Base-by-base conservation (phyloP, 495 filamentous ascomycete species). In the Talaromyces nanjingensis region DNA sequence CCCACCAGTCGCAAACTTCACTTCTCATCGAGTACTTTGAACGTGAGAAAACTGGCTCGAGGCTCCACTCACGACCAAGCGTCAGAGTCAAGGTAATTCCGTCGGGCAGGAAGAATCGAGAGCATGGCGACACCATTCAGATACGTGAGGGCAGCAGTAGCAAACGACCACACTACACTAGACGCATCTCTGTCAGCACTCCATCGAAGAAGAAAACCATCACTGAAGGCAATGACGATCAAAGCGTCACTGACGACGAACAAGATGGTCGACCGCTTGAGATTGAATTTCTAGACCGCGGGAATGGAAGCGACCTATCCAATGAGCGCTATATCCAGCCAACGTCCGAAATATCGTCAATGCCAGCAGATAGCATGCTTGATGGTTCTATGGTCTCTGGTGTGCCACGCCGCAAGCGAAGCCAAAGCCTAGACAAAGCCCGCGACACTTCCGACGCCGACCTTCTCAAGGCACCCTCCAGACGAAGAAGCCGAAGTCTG, bases 11-110 rank as follows among this genome's bases (percentile, higher is more conserved):
- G 56, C 92, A 96, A 74, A 96, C 94, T 47, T 96, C 91, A 58
- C 83, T 99, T 59, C 80, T 99, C 71, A 99, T 99, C 71, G 94
- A 99, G 76, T 97, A 97, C 74, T 99, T 97, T 71, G 93, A 97
- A 76, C 91, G 86, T 67, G 89, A 90, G 59, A 96, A 94, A 74
- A 78, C 79, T 62, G 70, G 77, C 34, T 81, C 85, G 71, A 78
- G 58, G 67, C 79, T 79, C 61, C 81, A 76, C 78, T 89, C 81
- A 77, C 76, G 91, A 64, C 96, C 94, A 2, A 97, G 92, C 77
- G 94, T 99, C 52, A 87, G 94, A 68, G 94, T 99, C 62, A 91
- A 93, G 69, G 86, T 99, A 58, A 97, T 92, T 37, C 94, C 96
- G 33, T 94, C 89, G 59, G 81, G 80, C 60, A 81, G 81, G 66